A percentile compares a stretch with the other conserved stretches of the same genome.
Conservation (phyloP, 371 early-diverging fungal species). For the Mucor saturninus region DNA sequence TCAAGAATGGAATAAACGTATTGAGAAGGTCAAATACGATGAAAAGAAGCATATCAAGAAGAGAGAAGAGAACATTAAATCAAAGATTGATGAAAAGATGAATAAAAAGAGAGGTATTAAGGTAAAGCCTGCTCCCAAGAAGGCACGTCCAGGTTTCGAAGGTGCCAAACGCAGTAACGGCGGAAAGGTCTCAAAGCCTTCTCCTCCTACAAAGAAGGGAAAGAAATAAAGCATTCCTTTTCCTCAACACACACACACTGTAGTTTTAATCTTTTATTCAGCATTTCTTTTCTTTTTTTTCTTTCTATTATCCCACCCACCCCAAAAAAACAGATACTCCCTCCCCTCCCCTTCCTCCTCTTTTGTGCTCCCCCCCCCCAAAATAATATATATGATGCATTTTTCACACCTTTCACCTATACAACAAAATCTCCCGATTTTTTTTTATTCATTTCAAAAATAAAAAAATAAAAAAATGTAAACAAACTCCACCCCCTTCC, state of each 20-base stretch:
- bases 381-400: conserved; percentile 11
- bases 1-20: conserved; percentile 84
- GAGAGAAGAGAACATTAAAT: conserved; percentile 77
- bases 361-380: background rate
- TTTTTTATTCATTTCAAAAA: too few relatives aligned
- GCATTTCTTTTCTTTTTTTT: conserved; percentile 8
- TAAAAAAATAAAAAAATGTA: too few relatives aligned
- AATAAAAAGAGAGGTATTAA: conserved; percentile 66
- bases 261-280: conserved; percentile 13
- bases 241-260: conserved; percentile 1
- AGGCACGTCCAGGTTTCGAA: conserved; percentile 56
- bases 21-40: conserved; percentile 64
- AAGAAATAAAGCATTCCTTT: conserved; percentile 22
- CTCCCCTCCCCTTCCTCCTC: background rate
- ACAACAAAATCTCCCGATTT: too few relatives aligned
- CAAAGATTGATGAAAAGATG: conserved; percentile 75
- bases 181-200: conserved; percentile 40
- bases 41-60: conserved; percentile 74
- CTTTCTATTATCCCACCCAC: background rate
- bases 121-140: conserved; percentile 42
- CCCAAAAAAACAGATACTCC: background rate
- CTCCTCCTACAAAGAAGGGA: conserved; percentile 26
- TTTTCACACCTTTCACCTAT: background rate
- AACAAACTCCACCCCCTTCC: too few relatives aligned
- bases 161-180: conserved; percentile 48